Evolutionary conservation across 345 rosid genomes (phyloP).

Genomic region (Stellera chamaejasme): DNA sequence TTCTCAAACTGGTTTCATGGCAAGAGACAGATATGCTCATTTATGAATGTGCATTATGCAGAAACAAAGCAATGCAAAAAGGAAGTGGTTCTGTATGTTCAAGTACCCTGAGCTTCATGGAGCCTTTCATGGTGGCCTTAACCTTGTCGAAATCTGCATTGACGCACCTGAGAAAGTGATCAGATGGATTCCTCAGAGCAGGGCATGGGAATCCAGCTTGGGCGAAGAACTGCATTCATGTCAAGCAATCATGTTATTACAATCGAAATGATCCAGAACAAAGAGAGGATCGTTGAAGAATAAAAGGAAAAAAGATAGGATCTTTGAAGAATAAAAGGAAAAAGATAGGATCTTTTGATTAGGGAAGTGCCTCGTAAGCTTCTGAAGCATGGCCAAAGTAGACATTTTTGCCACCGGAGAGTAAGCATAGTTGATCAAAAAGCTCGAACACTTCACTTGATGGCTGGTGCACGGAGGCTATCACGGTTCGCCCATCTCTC

Average conservation of each 20-base stretch:
- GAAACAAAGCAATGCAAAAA: background rate
- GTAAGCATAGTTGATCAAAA: constrained; percentile 77
- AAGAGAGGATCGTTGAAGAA: background rate
- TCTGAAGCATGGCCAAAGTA: constrained; percentile 83
- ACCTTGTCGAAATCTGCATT: constrained; percentile 96
- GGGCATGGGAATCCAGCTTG: constrained; percentile 98
- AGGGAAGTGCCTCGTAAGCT: constrained; percentile 62
- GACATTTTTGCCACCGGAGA: constrained; percentile 87
- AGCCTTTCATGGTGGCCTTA: constrained; percentile 86
- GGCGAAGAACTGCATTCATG: constrained; percentile 66
- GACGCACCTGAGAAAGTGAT: constrained; percentile 88
- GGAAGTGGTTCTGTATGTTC: background rate
- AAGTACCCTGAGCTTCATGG: constrained; percentile 76
- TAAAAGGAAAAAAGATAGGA: background rate
- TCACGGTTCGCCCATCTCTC: constrained; percentile 91
- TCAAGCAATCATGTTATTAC: background rate
- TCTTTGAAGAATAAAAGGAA: background rate
- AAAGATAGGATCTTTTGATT: background rate
- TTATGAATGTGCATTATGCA: background rate
- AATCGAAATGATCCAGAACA: background rate
- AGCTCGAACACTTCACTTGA: constrained; percentile 93
- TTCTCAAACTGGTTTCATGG: constrained; percentile 42
- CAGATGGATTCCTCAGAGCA: constrained; percentile 88
- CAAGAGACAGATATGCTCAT: background rate
- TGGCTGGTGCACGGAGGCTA: constrained; percentile 95